A percentile compares a stretch with the other conserved stretches of the same genome.
These are phyloP conservation scores for Kondoa subrosea DNA, from an alignment of 768 basidiomycete genomes.

Conservation along the genomic window DNA sequence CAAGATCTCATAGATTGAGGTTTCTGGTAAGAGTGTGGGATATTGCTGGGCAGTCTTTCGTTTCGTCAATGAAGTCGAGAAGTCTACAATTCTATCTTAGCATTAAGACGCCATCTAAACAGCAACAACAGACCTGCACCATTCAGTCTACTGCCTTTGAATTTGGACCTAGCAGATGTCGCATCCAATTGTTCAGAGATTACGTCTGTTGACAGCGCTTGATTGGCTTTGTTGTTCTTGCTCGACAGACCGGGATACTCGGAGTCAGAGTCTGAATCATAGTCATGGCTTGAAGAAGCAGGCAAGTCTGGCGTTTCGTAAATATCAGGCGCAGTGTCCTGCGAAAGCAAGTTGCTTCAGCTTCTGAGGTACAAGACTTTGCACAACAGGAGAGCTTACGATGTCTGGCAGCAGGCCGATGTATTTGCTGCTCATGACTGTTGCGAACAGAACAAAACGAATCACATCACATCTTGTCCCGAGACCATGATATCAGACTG, in stretches of 20 bases:
- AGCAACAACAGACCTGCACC: slow-evolving; percentile 26
- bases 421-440: background rate
- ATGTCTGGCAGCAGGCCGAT: background rate
- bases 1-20: slow-evolving; percentile 21
- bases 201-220: background rate
- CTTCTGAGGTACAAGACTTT: background rate
- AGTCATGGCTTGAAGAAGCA: slow-evolving; percentile 35
- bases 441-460: background rate
- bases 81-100: background rate
- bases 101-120: background rate
- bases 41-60: background rate
- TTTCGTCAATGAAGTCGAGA: slow-evolving; percentile 8
- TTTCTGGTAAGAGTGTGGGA: slow-evolving; percentile 30
- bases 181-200: background rate
- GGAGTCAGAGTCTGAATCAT: slow-evolving; percentile 24
- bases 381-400: background rate
- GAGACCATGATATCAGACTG: background rate
- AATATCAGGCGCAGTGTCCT: slow-evolving; percentile 50
- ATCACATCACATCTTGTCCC: background rate
- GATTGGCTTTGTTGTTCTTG: background rate
- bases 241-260: slow-evolving; percentile 15
- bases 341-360: background rate
- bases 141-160: slow-evolving; percentile 49
- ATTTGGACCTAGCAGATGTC: background rate
- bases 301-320: slow-evolving; percentile 76